Percentiles rank a stretch among this genome's conserved stretches.
Conservation (phyloP, 148 eudicot species). For the Cornus florida region DNA sequence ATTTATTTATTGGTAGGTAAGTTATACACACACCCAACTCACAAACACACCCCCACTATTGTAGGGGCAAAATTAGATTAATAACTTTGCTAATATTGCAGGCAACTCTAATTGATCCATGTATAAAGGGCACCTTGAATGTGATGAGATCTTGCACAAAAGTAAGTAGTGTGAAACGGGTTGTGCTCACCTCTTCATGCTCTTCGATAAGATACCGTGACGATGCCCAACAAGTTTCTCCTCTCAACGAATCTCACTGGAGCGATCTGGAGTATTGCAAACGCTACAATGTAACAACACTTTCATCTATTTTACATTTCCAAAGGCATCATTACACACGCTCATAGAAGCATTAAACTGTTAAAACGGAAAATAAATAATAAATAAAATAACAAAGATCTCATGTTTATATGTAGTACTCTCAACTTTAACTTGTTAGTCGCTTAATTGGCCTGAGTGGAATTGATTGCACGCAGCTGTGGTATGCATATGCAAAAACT, state of each 20-base stretch:
- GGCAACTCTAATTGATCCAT: constrained; percentile 72
- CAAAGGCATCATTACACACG: neutral
- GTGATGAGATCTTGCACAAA: constrained; percentile 80
- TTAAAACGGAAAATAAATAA: neutral
- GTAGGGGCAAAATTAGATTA: neutral
- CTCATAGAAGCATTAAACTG: neutral
- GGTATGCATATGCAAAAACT: constrained; percentile 96
- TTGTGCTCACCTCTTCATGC: constrained; percentile 92
- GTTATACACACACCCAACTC: neutral
- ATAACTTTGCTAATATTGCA: constrained; percentile 30
- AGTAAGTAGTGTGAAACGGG: constrained; percentile 60
- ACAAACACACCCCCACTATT: no score
- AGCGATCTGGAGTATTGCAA: constrained; percentile 83
- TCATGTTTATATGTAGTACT: no score
- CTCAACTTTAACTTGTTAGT: neutral
- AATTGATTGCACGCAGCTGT: constrained; percentile 49
- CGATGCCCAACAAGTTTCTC: constrained; percentile 50
- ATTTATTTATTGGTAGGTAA: neutral
- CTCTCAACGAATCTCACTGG: constrained; percentile 93
- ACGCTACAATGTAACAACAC: constrained; percentile 52
- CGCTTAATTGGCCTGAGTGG: neutral
- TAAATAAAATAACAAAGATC: neutral
- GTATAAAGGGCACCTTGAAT: constrained; percentile 76
- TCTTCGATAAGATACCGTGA: constrained; percentile 77
- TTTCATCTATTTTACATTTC: neutral